phyloP scores from a whole-genome alignment of 2,329 filamentous ascomycete genomes.

The Cladorrhinum sp. region DNA sequence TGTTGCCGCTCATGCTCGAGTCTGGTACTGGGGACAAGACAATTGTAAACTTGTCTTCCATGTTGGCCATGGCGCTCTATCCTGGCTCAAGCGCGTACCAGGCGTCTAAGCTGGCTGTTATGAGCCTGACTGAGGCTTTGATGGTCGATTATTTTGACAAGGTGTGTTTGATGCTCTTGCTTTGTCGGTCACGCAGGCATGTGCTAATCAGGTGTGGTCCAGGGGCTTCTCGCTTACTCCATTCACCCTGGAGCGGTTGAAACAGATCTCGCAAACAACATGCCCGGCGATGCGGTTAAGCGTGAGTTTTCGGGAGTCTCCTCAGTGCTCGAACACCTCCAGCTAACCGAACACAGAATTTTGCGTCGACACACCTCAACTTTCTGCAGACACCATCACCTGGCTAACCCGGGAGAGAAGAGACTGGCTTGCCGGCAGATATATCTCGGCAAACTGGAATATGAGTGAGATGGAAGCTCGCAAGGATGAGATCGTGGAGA shows the following conservation, averaged over 20 bases:
- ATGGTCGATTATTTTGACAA: slow-evolving; percentile 41
- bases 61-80: slow-evolving; percentile 35
- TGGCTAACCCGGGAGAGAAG: slow-evolving; percentile 41
- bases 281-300: slow-evolving; percentile 30
- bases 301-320: background rate
- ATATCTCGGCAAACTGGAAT: slow-evolving; percentile 45
- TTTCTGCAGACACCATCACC: slow-evolving; percentile 42
- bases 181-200: no score
- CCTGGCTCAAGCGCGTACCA: slow-evolving; percentile 44
- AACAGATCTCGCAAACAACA: slow-evolving; percentile 40
- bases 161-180: background rate
- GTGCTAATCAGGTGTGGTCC: no score
- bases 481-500: slow-evolving; percentile 41
- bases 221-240: slow-evolving; percentile 39
- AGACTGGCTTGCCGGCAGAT: slow-evolving; percentile 45
- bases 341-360: background rate
- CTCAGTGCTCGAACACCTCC: background rate
- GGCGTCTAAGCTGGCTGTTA: slow-evolving; percentile 42
- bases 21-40: slow-evolving; percentile 34
- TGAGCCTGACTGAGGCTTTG: slow-evolving; percentile 44
- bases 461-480: slow-evolving; percentile 42
- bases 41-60: slow-evolving; percentile 40
- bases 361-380: slow-evolving; percentile 35
- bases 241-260: slow-evolving; percentile 46
- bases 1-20: slow-evolving; percentile 46